Evolutionary conservation across 2,329 filamentous ascomycete species (phyloP), one percentile per base, ranked within the genome.

Genomic region (Trichoderma semiorbis): DNA sequence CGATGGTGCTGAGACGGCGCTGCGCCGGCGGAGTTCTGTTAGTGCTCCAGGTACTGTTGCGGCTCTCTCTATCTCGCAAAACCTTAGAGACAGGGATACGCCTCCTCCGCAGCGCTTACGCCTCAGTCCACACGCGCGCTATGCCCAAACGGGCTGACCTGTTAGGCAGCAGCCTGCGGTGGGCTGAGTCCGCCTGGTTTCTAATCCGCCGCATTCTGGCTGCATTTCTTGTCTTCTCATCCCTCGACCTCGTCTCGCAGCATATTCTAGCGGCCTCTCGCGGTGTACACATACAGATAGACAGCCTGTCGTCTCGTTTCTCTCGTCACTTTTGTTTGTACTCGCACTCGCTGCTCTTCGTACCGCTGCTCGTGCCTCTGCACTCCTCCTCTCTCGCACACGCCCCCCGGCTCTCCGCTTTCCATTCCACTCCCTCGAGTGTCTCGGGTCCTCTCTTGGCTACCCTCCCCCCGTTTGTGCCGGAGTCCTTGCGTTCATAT

Each of bases 91-190:
- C 74, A 74, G 64, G 74, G 73, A 72, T 75, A 11, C 28, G 21
- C 50, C 32, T 75, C 72, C 72, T 71, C 67, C 70, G 32, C 73
- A 57, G 58, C 65, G 71, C 69, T 70, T 64, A 39, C 70, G 71
- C 71, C 72, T 71, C 73, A 74, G 71, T 70, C 67, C 63, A 50
- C 66, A 63, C 43, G 18, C 28, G 60, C 73, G 66, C 75, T 76
- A 75, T 55, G 65, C 74, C 72, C 3, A 8, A 68, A 73, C 55
- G 24, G 73, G 21, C 3, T 39, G 34, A 55, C 24, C 10, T 74
- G 72, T 62, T 62, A 76, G 75, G 75, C 75, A 77, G 75, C 75
- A 75, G 73, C 74, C 72, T 73, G 30, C 70, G 65, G 72, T 72
- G 73, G 69, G 74, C 74, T 75, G 73, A 73, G 69, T 63, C 72